Conservation (phyloP, 2,329 filamentous ascomycete genomes). For the Berkeleyomyces basicola region DNA sequence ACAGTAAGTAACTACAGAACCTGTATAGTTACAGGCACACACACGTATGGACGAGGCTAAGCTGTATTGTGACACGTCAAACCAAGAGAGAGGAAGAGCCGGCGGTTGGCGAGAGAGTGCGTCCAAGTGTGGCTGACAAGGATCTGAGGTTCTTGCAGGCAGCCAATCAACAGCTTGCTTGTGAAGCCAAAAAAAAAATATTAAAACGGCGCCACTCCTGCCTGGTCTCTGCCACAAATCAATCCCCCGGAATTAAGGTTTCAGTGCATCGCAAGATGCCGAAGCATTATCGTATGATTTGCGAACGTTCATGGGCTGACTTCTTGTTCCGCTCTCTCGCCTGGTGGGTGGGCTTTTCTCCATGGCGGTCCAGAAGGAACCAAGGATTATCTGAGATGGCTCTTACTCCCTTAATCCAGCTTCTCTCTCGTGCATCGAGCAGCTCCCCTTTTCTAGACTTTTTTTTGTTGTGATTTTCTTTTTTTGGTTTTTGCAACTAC, state of each 20-base stretch:
- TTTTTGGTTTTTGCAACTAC: not conserved
- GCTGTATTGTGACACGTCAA: not conserved
- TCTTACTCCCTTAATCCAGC: not conserved
- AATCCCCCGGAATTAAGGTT: conserved; percentile 11
- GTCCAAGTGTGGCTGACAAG: not conserved
- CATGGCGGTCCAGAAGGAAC: not conserved
- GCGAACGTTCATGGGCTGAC: conserved; percentile 1
- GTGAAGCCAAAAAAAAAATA: not conserved
- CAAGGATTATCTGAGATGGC: not conserved
- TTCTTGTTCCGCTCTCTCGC: not conserved
- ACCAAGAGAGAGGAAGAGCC: not conserved
- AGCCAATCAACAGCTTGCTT: not conserved
- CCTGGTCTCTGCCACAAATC: not conserved
- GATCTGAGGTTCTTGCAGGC: not conserved
- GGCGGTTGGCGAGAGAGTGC: not conserved
- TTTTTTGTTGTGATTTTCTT: not conserved
- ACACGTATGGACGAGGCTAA: not conserved
- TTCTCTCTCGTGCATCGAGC: not conserved
- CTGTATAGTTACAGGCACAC: not conserved
- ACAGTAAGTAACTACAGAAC: too few species aligned
- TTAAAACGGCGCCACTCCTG: not conserved
- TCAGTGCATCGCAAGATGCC: conserved; percentile 12
- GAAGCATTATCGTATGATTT: conserved; percentile 12
- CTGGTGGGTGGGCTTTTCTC: not conserved
- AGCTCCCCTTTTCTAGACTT: not conserved